A percentile compares a stretch with the other conserved stretches of the same genome.
These are phyloP conservation scores for Ustilago nuda DNA, from an alignment of 1,284 basidiomycete genomes.

Conservation along the genomic window DNA sequence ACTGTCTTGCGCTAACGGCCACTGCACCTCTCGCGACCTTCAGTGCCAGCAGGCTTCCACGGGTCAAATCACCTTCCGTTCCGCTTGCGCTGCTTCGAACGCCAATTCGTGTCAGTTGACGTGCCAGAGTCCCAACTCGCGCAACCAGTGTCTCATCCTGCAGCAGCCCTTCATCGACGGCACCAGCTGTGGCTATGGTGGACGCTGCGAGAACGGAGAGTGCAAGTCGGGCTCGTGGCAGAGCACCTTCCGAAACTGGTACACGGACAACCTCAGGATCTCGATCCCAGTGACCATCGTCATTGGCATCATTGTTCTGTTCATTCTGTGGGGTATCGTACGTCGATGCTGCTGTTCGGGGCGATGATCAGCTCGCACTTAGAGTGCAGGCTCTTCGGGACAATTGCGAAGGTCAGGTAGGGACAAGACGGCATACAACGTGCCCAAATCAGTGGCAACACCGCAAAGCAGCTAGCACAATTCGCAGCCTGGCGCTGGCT, in stretches of 20 bases:
- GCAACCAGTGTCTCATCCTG: slow-evolving; percentile 77
- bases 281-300: slow-evolving; percentile 62
- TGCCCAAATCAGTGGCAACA: slow-evolving; percentile 22
- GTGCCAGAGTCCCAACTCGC: slow-evolving; percentile 78
- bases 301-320: slow-evolving; percentile 51
- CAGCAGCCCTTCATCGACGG: slow-evolving; percentile 83
- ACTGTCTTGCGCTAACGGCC: slow-evolving; percentile 82
- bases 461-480: slow-evolving; percentile 18
- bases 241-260: slow-evolving; percentile 76
- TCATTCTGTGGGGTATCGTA: slow-evolving; percentile 41
- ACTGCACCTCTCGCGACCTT: slow-evolving; percentile 80
- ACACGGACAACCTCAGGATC: slow-evolving; percentile 62
- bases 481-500: slow-evolving; percentile 8
- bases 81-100: slow-evolving; percentile 74
- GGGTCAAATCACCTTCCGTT: slow-evolving; percentile 75
- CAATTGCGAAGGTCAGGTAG: slow-evolving; percentile 6
- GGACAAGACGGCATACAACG: slow-evolving; percentile 23
- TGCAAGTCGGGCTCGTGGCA: slow-evolving; percentile 78
- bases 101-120: slow-evolving; percentile 81
- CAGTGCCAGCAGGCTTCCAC: slow-evolving; percentile 82
- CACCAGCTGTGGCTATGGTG: slow-evolving; percentile 83
- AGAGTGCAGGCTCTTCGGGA: not conserved
- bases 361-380: slow-evolving; percentile 5
- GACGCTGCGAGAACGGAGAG: slow-evolving; percentile 72
- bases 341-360: slow-evolving; percentile 45